Percentiles rank a stretch among this genome's conserved stretches.
Conservation (phyloP, 2,329 filamentous ascomycete genomes). For the Monosporascus cannonballus region DNA sequence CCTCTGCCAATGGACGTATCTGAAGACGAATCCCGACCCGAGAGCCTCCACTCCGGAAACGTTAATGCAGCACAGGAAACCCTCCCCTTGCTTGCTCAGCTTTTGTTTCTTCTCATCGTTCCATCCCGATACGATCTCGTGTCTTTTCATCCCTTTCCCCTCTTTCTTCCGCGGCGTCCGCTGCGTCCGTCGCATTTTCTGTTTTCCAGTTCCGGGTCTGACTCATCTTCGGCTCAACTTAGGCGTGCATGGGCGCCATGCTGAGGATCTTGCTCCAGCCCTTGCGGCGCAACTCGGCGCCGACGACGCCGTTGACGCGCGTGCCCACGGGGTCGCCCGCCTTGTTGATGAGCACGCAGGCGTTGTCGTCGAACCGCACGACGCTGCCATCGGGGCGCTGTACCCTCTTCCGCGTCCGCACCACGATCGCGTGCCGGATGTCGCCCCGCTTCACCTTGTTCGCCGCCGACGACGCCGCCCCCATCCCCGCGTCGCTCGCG, state of each 20-base stretch:
- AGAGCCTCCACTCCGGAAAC: too few species aligned
- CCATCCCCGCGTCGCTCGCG: constrained; percentile 63
- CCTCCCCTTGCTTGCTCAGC: too few species aligned
- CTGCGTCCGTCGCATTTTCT: neutral
- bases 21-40: too few species aligned
- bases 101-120: too few species aligned
- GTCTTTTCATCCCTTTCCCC: too few species aligned
- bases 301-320: constrained; percentile 87
- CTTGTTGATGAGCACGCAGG: constrained; percentile 96
- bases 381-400: constrained; percentile 84
- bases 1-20: neutral
- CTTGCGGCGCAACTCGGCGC: constrained; percentile 79
- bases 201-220: too few species aligned
- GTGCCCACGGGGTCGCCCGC: constrained; percentile 91
- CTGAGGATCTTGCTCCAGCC: constrained; percentile 99
- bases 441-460: constrained; percentile 97
- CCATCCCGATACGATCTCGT: too few species aligned
- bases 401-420: constrained; percentile 82
- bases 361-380: constrained; percentile 94
- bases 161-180: too few species aligned
- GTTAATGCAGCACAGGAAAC: too few species aligned
- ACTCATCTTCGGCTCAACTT: constrained; percentile 9
- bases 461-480: constrained; percentile 64
- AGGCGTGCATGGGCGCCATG: constrained; percentile 70
- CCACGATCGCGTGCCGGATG: constrained; percentile 91